A percentile compares a stretch with the other conserved stretches of the same genome.
Conservation (phyloP, 2,329 filamentous ascomycete genomes). For the Botryotinia narcissicola region DNA sequence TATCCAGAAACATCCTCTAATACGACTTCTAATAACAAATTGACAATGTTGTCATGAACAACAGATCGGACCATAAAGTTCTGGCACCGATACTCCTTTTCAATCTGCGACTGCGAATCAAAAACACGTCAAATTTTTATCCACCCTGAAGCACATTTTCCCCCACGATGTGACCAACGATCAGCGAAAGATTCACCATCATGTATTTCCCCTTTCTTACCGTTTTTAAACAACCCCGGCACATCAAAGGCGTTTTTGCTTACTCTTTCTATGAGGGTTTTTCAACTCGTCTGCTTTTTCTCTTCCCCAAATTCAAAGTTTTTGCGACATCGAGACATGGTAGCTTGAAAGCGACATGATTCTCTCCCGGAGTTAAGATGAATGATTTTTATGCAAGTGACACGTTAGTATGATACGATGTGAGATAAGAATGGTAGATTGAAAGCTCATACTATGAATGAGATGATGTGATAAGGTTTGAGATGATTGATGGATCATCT, state of each 20-base stretch:
- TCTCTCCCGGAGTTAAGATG: constrained; percentile 18
- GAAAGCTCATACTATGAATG: constrained; percentile 37
- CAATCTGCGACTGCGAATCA: constrained; percentile 24
- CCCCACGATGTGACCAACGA: constrained; percentile 37
- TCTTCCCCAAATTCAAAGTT: constrained; percentile 15
- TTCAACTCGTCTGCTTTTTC: background rate
- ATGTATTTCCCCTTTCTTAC: constrained; percentile 39
- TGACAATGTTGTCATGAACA: constrained; percentile 25
- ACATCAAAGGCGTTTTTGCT: constrained; percentile 37
- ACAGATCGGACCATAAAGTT: constrained; percentile 19
- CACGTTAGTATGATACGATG: constrained; percentile 20
- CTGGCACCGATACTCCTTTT: constrained; percentile 19
- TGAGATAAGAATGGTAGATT: constrained; percentile 36
- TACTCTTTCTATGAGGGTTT: constrained; percentile 17
- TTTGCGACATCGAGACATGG: constrained; percentile 33
- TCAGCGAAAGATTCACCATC: constrained; percentile 42
- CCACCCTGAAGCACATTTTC: constrained; percentile 23
- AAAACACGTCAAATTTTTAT: constrained; percentile 19
- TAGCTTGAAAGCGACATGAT: constrained; percentile 41
- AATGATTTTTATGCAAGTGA: constrained; percentile 11
- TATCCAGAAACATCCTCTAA: constrained; percentile 23
- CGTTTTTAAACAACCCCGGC: constrained; percentile 31
- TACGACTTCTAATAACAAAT: constrained; percentile 35
- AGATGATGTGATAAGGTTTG: constrained; percentile 3
- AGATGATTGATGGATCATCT: constrained; percentile 4